Percentiles rank a stretch among this genome's conserved stretches.
phyloP scores from a whole-genome alignment of 2,329 filamentous ascomycete species.

The Dryadomyces quercivorus region DNA sequence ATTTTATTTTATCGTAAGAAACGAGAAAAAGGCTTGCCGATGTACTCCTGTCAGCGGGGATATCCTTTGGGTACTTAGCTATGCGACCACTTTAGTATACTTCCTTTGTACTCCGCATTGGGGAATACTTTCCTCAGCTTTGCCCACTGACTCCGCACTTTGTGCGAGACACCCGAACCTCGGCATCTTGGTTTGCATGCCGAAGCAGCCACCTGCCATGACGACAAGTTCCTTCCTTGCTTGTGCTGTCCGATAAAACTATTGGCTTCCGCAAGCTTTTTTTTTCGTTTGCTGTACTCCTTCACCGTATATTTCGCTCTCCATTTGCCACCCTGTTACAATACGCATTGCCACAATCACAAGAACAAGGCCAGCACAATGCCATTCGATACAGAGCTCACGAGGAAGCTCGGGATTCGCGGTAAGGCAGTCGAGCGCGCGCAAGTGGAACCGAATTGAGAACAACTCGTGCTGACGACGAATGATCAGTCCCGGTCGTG shows the following conservation, averaged over 20 bases:
- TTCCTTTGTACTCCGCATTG: no score
- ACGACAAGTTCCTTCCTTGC: background rate
- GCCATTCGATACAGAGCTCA: conserved; percentile 47
- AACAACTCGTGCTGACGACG: conserved; percentile 13
- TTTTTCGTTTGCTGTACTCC: background rate
- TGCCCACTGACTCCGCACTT: background rate
- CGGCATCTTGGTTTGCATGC: background rate
- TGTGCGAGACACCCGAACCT: background rate
- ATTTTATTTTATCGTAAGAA: no score
- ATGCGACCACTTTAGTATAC: no score
- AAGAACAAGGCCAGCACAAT: conserved; percentile 20
- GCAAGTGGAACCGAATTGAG: background rate
- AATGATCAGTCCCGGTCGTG: conserved; percentile 56
- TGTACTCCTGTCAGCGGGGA: no score
- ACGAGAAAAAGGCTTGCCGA: no score
- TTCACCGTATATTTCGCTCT: background rate
- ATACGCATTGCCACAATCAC: background rate
- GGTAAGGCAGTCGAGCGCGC: conserved; percentile 10
- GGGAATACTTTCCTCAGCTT: no score
- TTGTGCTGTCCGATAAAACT: background rate
- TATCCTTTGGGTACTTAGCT: no score
- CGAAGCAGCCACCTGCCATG: background rate
- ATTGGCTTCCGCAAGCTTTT: background rate
- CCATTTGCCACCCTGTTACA: background rate
- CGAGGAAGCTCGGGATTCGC: conserved; percentile 42